Evolutionary conservation across 148 eudicot genomes (phyloP).

Genomic region (Heliamphora exappendiculata): DNA sequence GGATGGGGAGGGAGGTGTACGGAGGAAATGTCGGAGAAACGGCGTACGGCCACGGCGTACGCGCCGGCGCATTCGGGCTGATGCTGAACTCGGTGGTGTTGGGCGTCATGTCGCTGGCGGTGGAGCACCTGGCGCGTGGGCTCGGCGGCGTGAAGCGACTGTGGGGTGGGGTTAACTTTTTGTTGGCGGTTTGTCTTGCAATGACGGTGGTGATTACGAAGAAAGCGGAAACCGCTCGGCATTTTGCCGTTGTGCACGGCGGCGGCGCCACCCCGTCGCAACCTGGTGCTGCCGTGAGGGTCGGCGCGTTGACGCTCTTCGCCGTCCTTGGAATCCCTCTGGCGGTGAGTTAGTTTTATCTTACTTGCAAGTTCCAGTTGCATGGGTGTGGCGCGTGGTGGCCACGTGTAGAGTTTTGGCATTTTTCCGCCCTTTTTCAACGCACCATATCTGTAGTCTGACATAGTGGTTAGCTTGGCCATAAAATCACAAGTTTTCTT

Average conservation of each 20-base stretch:
- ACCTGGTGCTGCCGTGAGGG: slow-evolving; percentile 36
- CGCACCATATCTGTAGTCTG: background rate
- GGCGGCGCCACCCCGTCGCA: background rate
- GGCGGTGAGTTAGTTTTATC: slow-evolving; percentile 36
- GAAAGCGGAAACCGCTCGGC: slow-evolving; percentile 39
- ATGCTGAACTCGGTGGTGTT: slow-evolving; percentile 60
- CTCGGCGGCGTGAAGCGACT: slow-evolving; percentile 47
- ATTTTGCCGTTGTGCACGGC: background rate
- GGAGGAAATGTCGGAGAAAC: slow-evolving; percentile 36
- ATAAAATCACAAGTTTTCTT: background rate
- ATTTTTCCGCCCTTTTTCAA: background rate
- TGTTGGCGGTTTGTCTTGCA: slow-evolving; percentile 45
- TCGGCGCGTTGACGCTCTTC: slow-evolving; percentile 50
- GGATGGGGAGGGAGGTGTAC: slow-evolving; percentile 60
- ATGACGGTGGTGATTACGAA: slow-evolving; percentile 55
- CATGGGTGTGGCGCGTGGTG: background rate
- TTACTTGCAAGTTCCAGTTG: background rate
- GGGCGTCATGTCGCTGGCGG: slow-evolving; percentile 43
- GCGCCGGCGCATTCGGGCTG: slow-evolving; percentile 64
- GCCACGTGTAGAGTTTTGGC: background rate
- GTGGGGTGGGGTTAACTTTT: slow-evolving; percentile 65
- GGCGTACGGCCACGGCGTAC: slow-evolving; percentile 50
- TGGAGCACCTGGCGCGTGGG: slow-evolving; percentile 34
- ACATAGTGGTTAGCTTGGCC: background rate
- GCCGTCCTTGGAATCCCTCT: slow-evolving; percentile 70